These are phyloP conservation scores for Phallus indusiatus DNA, from an alignment of 768 basidiomycete species.

Conservation along the genomic window DNA sequence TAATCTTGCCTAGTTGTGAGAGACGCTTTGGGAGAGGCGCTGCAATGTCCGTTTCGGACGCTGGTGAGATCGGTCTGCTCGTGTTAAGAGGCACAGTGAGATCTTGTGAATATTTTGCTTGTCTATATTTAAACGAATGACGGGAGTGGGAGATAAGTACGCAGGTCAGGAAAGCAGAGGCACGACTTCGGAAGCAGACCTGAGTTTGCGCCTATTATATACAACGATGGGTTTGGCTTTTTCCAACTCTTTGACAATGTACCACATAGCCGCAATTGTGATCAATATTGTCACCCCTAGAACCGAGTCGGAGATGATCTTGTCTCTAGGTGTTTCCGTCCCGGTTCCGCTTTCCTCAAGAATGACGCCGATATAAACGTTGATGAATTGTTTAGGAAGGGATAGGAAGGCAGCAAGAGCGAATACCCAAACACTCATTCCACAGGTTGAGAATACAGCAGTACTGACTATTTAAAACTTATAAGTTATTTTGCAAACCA, in stretches of 20 bases:
- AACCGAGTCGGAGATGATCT: slow-evolving; percentile 60
- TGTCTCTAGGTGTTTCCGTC: slow-evolving; percentile 35
- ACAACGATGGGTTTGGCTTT: slow-evolving; percentile 58
- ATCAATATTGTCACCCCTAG: slow-evolving; percentile 59
- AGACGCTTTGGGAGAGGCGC: slow-evolving; percentile 29
- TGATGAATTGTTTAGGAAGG: slow-evolving; percentile 84
- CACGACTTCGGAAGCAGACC: slow-evolving; percentile 29
- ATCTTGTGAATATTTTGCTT: slow-evolving; percentile 38
- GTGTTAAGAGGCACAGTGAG: slow-evolving; percentile 1
- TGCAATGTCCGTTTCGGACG: slow-evolving; percentile 28
- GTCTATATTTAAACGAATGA: too few relatives aligned
- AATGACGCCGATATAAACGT: slow-evolving; percentile 83
- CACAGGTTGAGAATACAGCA: slow-evolving; percentile 81
- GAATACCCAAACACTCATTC: slow-evolving; percentile 75
- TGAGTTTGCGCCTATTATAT: slow-evolving; percentile 58
- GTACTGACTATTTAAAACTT: slow-evolving; percentile 54
- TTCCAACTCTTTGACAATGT: slow-evolving; percentile 66
- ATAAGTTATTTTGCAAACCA: slow-evolving; percentile 2
- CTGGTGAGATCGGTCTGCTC: slow-evolving; percentile 14
- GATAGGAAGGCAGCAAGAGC: slow-evolving; percentile 71
- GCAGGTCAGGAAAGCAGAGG: slow-evolving; percentile 1
- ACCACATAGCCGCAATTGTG: slow-evolving; percentile 76
- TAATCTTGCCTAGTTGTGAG: slow-evolving; percentile 44
- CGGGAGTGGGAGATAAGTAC: slow-evolving; percentile 1
- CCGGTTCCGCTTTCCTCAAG: slow-evolving; percentile 36